Evolutionary conservation across 495 filamentous ascomycete genomes (phyloP), one percentile per base, ranked within the genome.

Genomic region (Aspergillus affinis): DNA sequence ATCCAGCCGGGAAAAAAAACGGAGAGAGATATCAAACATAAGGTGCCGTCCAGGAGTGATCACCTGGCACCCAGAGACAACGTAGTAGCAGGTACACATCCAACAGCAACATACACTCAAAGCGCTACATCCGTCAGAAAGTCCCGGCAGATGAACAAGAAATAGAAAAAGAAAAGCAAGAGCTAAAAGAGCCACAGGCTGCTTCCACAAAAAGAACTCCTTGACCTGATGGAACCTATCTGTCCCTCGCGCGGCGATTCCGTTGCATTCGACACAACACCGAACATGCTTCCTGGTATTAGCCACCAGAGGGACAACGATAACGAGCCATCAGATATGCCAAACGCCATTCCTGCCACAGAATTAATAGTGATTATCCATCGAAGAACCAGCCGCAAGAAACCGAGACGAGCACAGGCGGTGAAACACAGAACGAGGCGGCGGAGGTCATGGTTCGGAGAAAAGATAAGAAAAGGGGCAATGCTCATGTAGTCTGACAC

Each of bases 401-500:
- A 57, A 53, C 57, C 49, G 55, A 54, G 41, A 45, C 27, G n/a
- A 44, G 41, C 23, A 49, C 27, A 58, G 36, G 46, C 44, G 49
- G 49, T 7, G 19, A 49, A 45, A 29, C 23, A 26, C 23, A 26
- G 6, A 27, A 18, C 3, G 26, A 49, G 23, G 54, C 27, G 58
- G 44, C 57, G 50, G 49, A 29, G 41, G 48, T 26, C 48, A 49
- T 36, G 29, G 53, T 48, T 57, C 45, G 27, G 20, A 54, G 32
- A 48, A 47, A 57, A 45, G 51, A 51, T 47, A 54, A 58, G 48
- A 58, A 51, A 45, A 41, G 48, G 51, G 45, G 60, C 41, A 62
- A 52, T 62, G 61, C 61, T 65, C 66, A 66, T 66, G 63, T 64
- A 63, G 63, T 61, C 61, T 64, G 65, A 63, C 60, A 65, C 57